These are phyloP conservation scores for Metschnikowia proteae DNA, from an alignment of 805 yeast genomes.

Conservation along the genomic window DNA sequence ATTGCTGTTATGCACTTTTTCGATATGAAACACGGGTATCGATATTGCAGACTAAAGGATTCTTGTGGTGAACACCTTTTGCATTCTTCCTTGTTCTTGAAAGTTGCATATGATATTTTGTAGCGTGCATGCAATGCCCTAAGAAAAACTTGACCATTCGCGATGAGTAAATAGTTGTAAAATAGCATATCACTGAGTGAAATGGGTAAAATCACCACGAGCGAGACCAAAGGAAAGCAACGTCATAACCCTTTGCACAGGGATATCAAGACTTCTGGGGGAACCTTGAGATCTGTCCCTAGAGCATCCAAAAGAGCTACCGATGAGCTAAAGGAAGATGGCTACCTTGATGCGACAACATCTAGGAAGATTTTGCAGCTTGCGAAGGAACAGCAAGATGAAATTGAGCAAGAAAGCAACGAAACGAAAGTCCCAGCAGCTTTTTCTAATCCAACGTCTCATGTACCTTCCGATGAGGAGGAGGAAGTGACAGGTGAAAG, in stretches of 20 bases:
- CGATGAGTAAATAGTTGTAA: conserved; percentile 8
- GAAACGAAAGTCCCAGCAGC: not conserved
- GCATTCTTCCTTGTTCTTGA: conserved; percentile 49
- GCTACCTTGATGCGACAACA: conserved; percentile 71
- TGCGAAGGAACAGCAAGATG: conserved; percentile 92
- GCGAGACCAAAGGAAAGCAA: conserved; percentile 48
- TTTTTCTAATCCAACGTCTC: conserved; percentile 17
- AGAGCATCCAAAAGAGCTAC: conserved; percentile 29
- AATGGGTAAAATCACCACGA: conserved; percentile 66
- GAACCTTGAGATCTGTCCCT: conserved; percentile 52
- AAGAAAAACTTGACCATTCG: not conserved
- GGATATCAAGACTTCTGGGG: conserved; percentile 73
- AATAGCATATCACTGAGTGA: conserved; percentile 1
- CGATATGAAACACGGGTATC: conserved; percentile 71
- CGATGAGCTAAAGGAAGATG: conserved; percentile 50
- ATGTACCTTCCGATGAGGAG: conserved; percentile 28
- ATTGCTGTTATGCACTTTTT: conserved; percentile 55
- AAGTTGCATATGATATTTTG: conserved; percentile 22
- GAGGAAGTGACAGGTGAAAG: conserved; percentile 42
- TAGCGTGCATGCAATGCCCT: conserved; percentile 3
- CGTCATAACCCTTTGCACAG: conserved; percentile 81
- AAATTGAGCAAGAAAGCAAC: conserved; percentile 50
- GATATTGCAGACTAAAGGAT: conserved; percentile 78
- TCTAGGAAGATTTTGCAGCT: conserved; percentile 83
- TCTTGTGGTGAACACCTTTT: conserved; percentile 71